Evolutionary conservation across 2,329 filamentous ascomycete species (phyloP), one percentile per base, ranked within the genome.

Genomic region (Verticillium albo-atrum): DNA sequence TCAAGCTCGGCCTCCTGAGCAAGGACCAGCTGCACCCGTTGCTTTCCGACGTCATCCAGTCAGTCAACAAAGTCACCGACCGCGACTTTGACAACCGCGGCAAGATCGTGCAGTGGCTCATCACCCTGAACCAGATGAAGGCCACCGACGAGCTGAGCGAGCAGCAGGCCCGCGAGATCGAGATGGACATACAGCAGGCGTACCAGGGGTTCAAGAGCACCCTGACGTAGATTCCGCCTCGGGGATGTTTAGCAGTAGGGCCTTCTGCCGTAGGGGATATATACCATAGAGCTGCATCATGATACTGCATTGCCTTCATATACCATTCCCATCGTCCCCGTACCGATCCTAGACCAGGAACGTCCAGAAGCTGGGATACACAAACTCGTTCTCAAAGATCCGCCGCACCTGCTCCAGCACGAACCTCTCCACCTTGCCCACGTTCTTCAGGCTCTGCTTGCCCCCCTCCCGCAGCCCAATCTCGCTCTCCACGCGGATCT

Each of bases 51-150:
- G 92, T 97, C 20, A 99, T 99, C 62, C 94, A 97, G 70, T 93
- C 92, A 3, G 94, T 97, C 64, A 98, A 98, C 76, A 95, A 96
- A 70, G 95, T 99, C 64, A 97, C 94, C 3, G 92, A 96, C 72
- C 86, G 89, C 63, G 94, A 98, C 68, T 99, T 99, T 72, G 93
- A 98, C 66, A 93, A 89, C 71, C 89, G 96, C 66, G 92, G 91
- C 67, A 98, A 98, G 82, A 98, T 99, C 67, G 92, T 99, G 59
- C 93, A 97, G 73, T 99, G 95, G 95, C 82, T 99, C 65, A 99
- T 99, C 68, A 90, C 91, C 6, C 80, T 99, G 64, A 99, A 99
- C 72, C 93, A 97, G 76, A 98, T 99, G 95, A 91, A 91, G 70
- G 95, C 93, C 9, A 92, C 92, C 1, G 93, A 98, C 69, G 92